Base-by-base conservation (phyloP, 441 rosid genomes). In the Flueggea neowawraea region DNA sequence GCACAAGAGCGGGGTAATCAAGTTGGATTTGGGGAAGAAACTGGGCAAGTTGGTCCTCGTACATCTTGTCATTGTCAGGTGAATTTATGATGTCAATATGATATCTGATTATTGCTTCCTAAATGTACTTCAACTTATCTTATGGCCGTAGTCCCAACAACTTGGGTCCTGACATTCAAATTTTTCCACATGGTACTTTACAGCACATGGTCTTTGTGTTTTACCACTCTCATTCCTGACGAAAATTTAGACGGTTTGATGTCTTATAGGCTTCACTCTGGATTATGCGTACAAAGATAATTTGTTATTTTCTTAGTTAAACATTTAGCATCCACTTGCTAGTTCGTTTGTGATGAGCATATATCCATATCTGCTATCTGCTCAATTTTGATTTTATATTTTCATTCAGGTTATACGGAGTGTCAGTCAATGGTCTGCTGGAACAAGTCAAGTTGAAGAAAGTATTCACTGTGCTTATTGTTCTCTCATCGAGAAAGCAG, bases 391-490 rank as follows among this genome's bases (percentile, higher is more conserved):
- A 52, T 50, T 57, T 39, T 63, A 14, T 14, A 52, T 51, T 49
- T 78, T 58, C 89, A 79, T 79, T 57, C 91, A 92, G 99, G 82
- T 95, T 67, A 76, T 92, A 73, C 79, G 99, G 78, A 95, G 99
- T 76, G 99, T 90, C 73, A 95, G 98, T 74, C 98, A 90, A 72
- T 92, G 99, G 99, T 95, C 98, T 67, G 95, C 98, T 57, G 99
- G 99, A 80, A 92, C 98, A 62, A 86, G 97, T 78, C 99, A 90
- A 83, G 71, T 78, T 53, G 98, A 95, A 78, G 97, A 92, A 69
- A 92, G 98, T 80, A 84, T 95, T 75, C 99, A 92, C 71, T 63
- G 80, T 73, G 90, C 98, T 69, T 91, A 87, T 69, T 77, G 86
- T 66, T 85, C 96, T 75, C 93, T 92, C 54, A 88, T 95, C 53